Evolutionary conservation across 495 filamentous ascomycete species (phyloP), one percentile per base, ranked within the genome.

Genomic region (Xylaria nigripes): DNA sequence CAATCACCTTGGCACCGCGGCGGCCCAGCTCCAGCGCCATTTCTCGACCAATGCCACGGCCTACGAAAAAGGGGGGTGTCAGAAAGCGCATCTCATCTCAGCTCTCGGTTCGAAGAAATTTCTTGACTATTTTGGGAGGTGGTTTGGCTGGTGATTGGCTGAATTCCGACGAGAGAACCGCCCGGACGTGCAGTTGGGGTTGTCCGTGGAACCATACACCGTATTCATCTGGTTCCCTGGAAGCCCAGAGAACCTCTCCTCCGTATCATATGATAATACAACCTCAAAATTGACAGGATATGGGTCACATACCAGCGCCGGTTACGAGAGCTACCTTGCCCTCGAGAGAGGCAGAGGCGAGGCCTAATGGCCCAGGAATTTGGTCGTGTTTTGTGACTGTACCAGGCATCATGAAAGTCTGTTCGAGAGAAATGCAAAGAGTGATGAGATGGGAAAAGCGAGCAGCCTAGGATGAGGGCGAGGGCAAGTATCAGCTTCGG

Each of bases 21-120:
- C 77, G 77, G 56, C 79, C 87, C 41, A 92, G 82, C 68, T 90
- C 87, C 18, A 89, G 76, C 32, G 86, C 87, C 56, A 88, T 86
- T 27, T 82, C 85, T 16, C 78, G 75, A 47, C 87, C 87, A 63
- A 92, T 89, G 34, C 86, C 86, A 13, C 86, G 83, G 24, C 81
- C 78, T 58, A 76, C 77, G 45, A 42, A 15, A 13, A 15, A 25
- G 24, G 25, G 21, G 25, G 21, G 23, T 45, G 36, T 66, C 50
- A 63, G 61, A 12, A 27, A 10, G 27, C 30, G 29, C 40, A 2
- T 24, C 22, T 25, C 40, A 2, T 24, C 22, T 25, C 24, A 30
- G 23, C 12, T 48, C 44, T 8, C 36, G 18, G 21, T 32, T 43
- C 48, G 22, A 34, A n/a, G 36, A 40, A 19, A n/a, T n/a, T n/a